Conservation (phyloP, 495 filamentous ascomycete species). For the Chaetomium tenue region DNA sequence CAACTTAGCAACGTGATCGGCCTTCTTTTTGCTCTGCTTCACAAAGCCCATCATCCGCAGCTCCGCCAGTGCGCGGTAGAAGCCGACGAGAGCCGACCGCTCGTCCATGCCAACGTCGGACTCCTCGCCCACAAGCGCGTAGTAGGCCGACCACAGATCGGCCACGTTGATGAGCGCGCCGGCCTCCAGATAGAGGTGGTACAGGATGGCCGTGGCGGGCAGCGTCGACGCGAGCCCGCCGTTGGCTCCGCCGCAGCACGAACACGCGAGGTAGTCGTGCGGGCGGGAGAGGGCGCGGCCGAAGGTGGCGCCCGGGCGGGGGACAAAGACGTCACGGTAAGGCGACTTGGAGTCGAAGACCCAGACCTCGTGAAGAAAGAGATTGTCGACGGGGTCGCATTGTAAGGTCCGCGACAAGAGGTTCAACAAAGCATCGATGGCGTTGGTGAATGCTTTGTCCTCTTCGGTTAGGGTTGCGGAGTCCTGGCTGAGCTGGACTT, state of each 20-base stretch:
- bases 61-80: conserved; percentile 81
- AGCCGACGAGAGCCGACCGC: conserved; percentile 62
- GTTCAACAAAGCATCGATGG: conserved; percentile 64
- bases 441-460: conserved; percentile 71
- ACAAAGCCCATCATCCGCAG: conserved; percentile 81
- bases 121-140: conserved; percentile 67
- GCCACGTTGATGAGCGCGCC: conserved; percentile 82
- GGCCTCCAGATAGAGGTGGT: conserved; percentile 88
- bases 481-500: conserved; percentile 79
- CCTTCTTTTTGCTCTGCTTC: conserved; percentile 85
- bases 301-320: conserved; percentile 71
- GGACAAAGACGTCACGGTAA: conserved; percentile 77
- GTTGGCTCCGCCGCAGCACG: conserved; percentile 56
- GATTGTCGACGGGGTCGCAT: conserved; percentile 56
- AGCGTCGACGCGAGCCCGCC: conserved; percentile 59
- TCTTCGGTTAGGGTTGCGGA: conserved; percentile 70
- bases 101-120: conserved; percentile 45
- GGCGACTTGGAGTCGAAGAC: conserved; percentile 79
- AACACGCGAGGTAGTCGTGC: conserved; percentile 80
- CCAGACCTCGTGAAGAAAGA: conserved; percentile 78
- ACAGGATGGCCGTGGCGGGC: conserved; percentile 77
- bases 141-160: conserved; percentile 88
- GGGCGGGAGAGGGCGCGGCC: conserved; percentile 78
- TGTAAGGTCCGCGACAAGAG: conserved; percentile 56
- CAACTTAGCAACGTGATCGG: conserved; percentile 84